A percentile compares a stretch with the other conserved stretches of the same genome.
Evolutionary conservation across 2,329 filamentous ascomycete genomes (phyloP).

Genomic region (Fusarium metavorans): DNA sequence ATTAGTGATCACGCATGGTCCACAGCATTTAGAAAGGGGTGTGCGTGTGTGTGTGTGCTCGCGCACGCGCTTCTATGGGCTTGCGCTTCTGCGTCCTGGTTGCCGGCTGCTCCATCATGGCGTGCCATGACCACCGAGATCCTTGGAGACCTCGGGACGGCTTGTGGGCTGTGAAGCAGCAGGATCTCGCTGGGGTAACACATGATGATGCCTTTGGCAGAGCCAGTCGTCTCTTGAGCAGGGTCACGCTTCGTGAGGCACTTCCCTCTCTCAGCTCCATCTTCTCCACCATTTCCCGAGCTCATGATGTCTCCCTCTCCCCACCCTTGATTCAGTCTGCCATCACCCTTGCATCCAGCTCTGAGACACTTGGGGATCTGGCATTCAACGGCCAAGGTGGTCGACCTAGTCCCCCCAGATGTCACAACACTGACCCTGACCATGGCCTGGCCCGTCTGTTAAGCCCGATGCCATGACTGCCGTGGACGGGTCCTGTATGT

Average conservation of each 20-base stretch:
- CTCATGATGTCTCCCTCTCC: constrained; percentile 35
- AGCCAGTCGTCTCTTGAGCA: constrained; percentile 23
- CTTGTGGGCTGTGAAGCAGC: constrained; percentile 25
- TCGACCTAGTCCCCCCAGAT: constrained; percentile 34
- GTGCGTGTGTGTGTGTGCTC: constrained; percentile 16
- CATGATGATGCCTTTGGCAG: constrained; percentile 32
- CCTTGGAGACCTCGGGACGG: constrained; percentile 27
- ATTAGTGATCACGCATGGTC: constrained; percentile 19
- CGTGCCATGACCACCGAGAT: constrained; percentile 29
- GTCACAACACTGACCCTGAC: constrained; percentile 23
- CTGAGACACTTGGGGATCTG: constrained; percentile 47
- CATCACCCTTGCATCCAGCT: constrained; percentile 45
- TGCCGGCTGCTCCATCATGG: constrained; percentile 18
- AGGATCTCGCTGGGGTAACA: constrained; percentile 21
- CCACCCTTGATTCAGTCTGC: constrained; percentile 37
- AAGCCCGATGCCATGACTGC: constrained; percentile 35
- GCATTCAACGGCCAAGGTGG: constrained; percentile 46
- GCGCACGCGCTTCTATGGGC: constrained; percentile 9
- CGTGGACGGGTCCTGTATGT: constrained; percentile 24
- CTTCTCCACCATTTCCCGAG: constrained; percentile 44
- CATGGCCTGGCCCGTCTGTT: constrained; percentile 18
- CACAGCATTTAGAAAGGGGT: constrained; percentile 23
- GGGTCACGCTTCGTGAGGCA: constrained; percentile 31
- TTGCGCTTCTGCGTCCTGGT: constrained; percentile 23
- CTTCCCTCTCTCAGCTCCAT: constrained; percentile 28